phyloP scores from a whole-genome alignment of 305 asterid genomes.

The Fraxinus dipetala region DNA sequence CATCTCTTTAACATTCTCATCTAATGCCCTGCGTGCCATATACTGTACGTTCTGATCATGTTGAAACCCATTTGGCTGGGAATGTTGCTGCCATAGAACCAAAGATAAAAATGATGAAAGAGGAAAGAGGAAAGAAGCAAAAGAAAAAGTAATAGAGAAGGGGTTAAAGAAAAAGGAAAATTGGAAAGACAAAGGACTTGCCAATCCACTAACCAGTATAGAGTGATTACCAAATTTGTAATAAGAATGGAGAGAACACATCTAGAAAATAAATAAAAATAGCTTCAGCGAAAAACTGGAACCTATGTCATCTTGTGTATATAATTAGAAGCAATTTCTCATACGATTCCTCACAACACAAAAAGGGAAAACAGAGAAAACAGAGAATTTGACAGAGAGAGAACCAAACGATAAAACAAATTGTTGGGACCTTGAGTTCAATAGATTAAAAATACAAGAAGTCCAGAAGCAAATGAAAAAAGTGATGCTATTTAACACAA shows the following conservation, averaged over 20 bases:
- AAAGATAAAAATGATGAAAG: constrained; percentile 17
- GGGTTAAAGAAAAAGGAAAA: background rate
- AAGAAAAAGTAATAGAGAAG: background rate
- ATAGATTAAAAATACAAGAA: background rate
- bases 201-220: constrained; percentile 10
- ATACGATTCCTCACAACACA: background rate
- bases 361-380: too few relatives aligned
- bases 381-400: background rate
- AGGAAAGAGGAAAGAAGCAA: constrained; percentile 11
- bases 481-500: background rate
- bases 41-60: constrained; percentile 31
- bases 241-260: background rate
- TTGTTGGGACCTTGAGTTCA: background rate
- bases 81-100: constrained; percentile 43
- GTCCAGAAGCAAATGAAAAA: background rate
- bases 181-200: background rate
- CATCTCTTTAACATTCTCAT: constrained; percentile 74
- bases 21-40: constrained; percentile 34
- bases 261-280: constrained; percentile 13
- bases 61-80: constrained; percentile 28
- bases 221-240: constrained; percentile 10
- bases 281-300: constrained; percentile 10
- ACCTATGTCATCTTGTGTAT: constrained; percentile 6
- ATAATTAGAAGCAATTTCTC: background rate
- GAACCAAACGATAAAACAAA: background rate